These are phyloP conservation scores for Botrytis medusae DNA, from an alignment of 2,329 filamentous ascomycete species.

Conservation along the genomic window DNA sequence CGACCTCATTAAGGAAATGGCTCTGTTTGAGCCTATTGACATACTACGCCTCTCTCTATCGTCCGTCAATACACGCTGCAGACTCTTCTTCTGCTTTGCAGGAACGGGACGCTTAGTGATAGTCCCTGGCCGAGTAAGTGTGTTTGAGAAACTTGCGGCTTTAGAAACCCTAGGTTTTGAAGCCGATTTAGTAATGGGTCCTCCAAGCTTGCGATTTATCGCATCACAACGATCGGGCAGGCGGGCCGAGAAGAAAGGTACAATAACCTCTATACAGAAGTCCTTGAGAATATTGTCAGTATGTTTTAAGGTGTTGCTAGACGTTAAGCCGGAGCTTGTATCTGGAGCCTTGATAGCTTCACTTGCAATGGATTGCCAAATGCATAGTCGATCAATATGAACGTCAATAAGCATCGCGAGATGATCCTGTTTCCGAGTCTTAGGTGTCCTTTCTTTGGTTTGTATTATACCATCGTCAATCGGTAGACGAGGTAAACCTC, in stretches of 20 bases:
- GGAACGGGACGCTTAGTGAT: constrained; percentile 50
- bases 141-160: constrained; percentile 43
- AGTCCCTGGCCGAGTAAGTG: constrained; percentile 52
- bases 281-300: constrained; percentile 63
- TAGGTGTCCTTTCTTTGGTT: constrained; percentile 31
- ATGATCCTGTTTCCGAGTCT: constrained; percentile 51
- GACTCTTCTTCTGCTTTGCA: constrained; percentile 48
- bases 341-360: constrained; percentile 49
- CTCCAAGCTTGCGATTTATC: constrained; percentile 75
- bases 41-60: constrained; percentile 55
- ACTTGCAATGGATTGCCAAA: constrained; percentile 76
- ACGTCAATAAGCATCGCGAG: constrained; percentile 67
- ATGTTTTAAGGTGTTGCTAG: constrained; percentile 28
- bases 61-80: constrained; percentile 63
- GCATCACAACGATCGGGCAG: constrained; percentile 69
- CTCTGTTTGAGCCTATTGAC: constrained; percentile 56
- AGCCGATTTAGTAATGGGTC: constrained; percentile 62
- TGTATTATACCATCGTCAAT: constrained; percentile 27
- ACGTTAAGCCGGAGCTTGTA: constrained; percentile 39
- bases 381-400: constrained; percentile 74
- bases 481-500: constrained; percentile 36
- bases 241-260: constrained; percentile 77
- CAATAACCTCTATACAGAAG: constrained; percentile 78
- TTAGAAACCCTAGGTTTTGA: constrained; percentile 51
- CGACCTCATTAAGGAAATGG: constrained; percentile 65